phyloP scores from a whole-genome alignment of 2,329 filamentous ascomycete genomes.

The Xylaria sp. region DNA sequence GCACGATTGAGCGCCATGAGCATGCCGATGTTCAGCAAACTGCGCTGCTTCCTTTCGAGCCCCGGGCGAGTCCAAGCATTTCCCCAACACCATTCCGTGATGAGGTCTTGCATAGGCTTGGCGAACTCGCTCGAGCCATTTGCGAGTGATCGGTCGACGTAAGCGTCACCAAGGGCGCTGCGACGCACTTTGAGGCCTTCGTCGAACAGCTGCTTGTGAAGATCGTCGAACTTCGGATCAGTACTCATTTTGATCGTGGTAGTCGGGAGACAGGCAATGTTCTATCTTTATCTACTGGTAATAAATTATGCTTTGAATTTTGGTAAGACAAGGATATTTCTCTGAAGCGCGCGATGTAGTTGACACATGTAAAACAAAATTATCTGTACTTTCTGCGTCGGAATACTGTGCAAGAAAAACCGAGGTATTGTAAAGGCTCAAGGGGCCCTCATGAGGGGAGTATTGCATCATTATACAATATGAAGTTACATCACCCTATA shows the following conservation, averaged over 20 bases:
- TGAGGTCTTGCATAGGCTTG: slow-evolving; percentile 64
- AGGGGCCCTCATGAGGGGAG: slow-evolving; percentile 9
- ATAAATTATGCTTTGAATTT: neutral
- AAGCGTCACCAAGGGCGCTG: slow-evolving; percentile 64
- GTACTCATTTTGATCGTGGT: slow-evolving; percentile 26
- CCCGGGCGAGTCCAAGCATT: slow-evolving; percentile 68
- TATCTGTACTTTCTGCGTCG: neutral
- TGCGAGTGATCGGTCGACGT: slow-evolving; percentile 63
- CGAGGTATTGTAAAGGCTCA: neutral
- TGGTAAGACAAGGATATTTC: neutral
- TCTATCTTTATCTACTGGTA: too few species aligned
- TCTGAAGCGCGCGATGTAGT: neutral
- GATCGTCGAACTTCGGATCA: slow-evolving; percentile 38
- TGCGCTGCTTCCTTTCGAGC: slow-evolving; percentile 64
- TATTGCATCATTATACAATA: neutral
- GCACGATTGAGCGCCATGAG: slow-evolving; percentile 61
- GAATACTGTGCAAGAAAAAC: neutral
- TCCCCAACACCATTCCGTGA: slow-evolving; percentile 70
- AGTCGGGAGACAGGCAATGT: neutral
- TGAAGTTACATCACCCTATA: slow-evolving; percentile 13
- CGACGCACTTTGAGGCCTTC: slow-evolving; percentile 65
- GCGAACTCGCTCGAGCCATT: slow-evolving; percentile 64
- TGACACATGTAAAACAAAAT: neutral
- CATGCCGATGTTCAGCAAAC: slow-evolving; percentile 69
- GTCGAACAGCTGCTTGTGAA: slow-evolving; percentile 63